Evolutionary conservation across 2,329 filamentous ascomycete species (phyloP).

Genomic region (Pseudogymnoascus sp.): DNA sequence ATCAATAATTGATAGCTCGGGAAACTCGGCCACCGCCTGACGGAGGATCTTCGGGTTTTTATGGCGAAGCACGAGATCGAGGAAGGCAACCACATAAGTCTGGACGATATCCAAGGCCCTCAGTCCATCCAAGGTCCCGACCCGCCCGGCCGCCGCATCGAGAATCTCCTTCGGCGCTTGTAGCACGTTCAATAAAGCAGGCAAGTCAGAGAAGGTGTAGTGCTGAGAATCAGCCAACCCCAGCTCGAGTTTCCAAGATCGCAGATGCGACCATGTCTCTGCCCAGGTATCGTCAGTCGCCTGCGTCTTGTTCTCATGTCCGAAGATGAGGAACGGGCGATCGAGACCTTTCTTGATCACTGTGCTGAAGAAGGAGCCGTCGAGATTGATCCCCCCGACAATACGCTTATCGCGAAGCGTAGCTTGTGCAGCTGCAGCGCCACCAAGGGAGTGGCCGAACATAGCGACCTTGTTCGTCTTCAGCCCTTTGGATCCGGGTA

Average conservation of each 20-base stretch:
- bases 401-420: conserved; percentile 27
- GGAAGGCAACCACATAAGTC: conserved; percentile 25
- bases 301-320: conserved; percentile 23
- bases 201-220: conserved; percentile 26
- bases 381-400: conserved; percentile 30
- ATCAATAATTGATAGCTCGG: conserved; percentile 16
- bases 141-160: conserved; percentile 16
- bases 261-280: conserved; percentile 20
- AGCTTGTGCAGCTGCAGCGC: conserved; percentile 27
- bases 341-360: conserved; percentile 21
- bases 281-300: conserved; percentile 20
- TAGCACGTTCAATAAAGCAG: conserved; percentile 21
- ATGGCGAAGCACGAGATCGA: conserved; percentile 22
- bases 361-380: conserved; percentile 28
- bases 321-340: conserved; percentile 28
- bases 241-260: conserved; percentile 27
- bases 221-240: conserved; percentile 25
- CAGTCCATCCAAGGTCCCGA: conserved; percentile 24
- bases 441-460: conserved; percentile 30
- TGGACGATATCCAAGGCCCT: conserved; percentile 24
- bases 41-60: conserved; percentile 11
- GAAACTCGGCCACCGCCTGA: conserved; percentile 13
- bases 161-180: conserved; percentile 15
- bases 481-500: conserved; percentile 15
- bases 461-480: conserved; percentile 25